These are phyloP conservation scores for Hyaloperonospora brassicae DNA, from an alignment of 352 stramenopile species.

Conservation along the genomic window DNA sequence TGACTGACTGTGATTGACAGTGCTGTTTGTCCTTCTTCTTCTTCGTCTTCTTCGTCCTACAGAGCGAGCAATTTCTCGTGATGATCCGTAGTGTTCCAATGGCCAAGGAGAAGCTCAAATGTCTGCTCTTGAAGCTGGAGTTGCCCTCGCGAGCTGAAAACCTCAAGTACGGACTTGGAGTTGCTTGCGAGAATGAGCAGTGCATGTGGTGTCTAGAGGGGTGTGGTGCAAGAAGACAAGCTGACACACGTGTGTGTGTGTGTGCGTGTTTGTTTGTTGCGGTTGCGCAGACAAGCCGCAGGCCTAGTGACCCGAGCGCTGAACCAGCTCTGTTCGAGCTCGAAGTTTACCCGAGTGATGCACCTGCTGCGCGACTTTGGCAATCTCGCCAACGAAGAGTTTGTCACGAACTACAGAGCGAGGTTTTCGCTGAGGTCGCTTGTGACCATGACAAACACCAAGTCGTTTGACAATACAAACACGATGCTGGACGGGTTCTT, in stretches of 20 bases:
- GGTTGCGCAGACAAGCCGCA: slow-evolving; percentile 13
- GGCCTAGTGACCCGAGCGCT: slow-evolving; percentile 23
- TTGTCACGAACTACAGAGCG: slow-evolving; percentile 8
- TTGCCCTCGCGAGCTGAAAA: slow-evolving; percentile 16
- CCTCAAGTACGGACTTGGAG: slow-evolving; percentile 12
- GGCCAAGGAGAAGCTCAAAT: slow-evolving; percentile 26
- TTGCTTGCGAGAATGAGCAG: no score
- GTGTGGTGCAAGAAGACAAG: no score
- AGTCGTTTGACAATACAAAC: slow-evolving; percentile 15
- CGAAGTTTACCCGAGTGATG: slow-evolving; percentile 17
- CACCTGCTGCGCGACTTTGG: slow-evolving; percentile 21
- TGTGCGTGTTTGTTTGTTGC: no score
- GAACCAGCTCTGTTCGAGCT: slow-evolving; percentile 23
- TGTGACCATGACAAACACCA: slow-evolving; percentile 14
- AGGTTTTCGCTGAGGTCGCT: slow-evolving; percentile 26
- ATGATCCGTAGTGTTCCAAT: slow-evolving; percentile 17
- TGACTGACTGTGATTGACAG: background rate
- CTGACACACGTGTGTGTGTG: no score
- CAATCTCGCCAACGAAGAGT: slow-evolving; percentile 21
- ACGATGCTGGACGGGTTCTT: slow-evolving; percentile 20
- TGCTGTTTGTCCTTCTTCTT: background rate
- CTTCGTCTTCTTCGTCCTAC: background rate
- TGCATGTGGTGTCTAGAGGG: background rate
- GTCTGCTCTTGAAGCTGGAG: slow-evolving; percentile 25
- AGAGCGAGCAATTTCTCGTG: slow-evolving; percentile 28